Evolutionary conservation across 306 rosid genomes (phyloP).

Genomic region (Cicer chorassanicum): DNA sequence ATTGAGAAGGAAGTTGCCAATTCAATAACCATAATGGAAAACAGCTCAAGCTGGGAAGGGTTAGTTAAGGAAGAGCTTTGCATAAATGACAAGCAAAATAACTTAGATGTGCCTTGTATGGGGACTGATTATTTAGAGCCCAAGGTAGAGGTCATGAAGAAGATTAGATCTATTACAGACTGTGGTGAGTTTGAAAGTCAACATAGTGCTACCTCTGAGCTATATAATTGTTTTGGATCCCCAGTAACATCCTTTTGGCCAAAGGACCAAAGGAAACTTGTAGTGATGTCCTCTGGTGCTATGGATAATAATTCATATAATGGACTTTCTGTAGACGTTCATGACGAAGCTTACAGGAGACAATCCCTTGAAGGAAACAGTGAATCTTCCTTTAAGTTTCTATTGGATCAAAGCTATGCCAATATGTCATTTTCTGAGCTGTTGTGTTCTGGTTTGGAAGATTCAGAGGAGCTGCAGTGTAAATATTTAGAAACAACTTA

Average conservation of each 20-base stretch:
- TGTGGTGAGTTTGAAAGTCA: conserved; percentile 53
- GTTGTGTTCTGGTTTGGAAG: conserved; percentile 48
- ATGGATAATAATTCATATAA: conserved; percentile 53
- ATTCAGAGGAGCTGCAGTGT: conserved; percentile 44
- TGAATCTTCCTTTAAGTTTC: conserved; percentile 42
- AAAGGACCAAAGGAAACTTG: conserved; percentile 54
- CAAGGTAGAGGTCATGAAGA: conserved; percentile 59
- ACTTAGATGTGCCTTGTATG: conserved; percentile 40
- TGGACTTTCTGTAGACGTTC: conserved; percentile 32
- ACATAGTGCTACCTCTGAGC: conserved; percentile 52
- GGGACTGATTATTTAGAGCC: conserved; percentile 48
- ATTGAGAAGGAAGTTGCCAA: conserved; percentile 70
- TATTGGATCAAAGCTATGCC: conserved; percentile 41
- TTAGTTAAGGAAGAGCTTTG: conserved; percentile 51
- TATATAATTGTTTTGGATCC: conserved; percentile 55
- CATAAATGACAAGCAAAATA: conserved; percentile 47
- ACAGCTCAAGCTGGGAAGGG: conserved; percentile 49
- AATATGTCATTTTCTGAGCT: conserved; percentile 42
- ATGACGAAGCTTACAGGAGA: conserved; percentile 46
- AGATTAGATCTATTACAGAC: conserved; percentile 57
- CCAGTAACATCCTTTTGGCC: conserved; percentile 50
- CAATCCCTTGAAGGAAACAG: conserved; percentile 45
- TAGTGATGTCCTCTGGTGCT: conserved; percentile 70
- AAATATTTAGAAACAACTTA: conserved; percentile 53
- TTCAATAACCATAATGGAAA: conserved; percentile 58